A percentile compares a stretch with the other conserved stretches of the same genome.
phyloP scores from a whole-genome alignment of 1,139 yeast species.

The Candida sp. region DNA sequence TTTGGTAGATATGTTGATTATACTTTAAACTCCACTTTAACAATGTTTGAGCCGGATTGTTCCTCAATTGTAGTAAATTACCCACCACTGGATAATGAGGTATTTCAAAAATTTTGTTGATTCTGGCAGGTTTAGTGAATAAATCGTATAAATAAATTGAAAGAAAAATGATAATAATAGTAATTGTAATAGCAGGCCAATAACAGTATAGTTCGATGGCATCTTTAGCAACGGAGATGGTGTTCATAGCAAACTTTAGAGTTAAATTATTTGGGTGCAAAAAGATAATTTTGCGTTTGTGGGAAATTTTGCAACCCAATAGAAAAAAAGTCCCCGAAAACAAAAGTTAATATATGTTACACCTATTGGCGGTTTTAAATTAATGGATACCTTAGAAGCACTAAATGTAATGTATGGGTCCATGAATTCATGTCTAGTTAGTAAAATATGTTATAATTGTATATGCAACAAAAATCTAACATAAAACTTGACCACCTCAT shows the following conservation, averaged over 20 bases:
- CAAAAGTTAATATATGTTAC: not conserved
- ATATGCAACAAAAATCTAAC: no score
- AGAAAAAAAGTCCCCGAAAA: not conserved
- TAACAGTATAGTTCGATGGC: not conserved
- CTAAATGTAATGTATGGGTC: no score
- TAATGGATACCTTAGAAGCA: no score
- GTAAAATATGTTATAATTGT: no score
- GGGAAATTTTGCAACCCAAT: not conserved
- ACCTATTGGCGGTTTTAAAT: no score
- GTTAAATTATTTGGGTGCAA: not conserved
- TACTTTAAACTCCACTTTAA: slow-evolving; percentile 43
- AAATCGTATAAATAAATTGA: not conserved
- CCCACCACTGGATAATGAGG: slow-evolving; percentile 56
- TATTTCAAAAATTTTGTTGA: slow-evolving; percentile 26
- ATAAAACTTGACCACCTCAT: no score
- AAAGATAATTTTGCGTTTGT: no score
- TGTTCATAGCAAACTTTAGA: not conserved
- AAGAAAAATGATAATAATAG: not conserved
- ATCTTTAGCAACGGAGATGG: not conserved
- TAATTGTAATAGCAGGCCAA: not conserved
- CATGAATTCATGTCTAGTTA: no score
- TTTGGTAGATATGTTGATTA: slow-evolving; percentile 51
- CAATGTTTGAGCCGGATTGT: slow-evolving; percentile 52
- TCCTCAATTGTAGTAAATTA: slow-evolving; percentile 42
- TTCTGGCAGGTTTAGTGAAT: not conserved